Conservation (phyloP, 495 filamentous ascomycete genomes). For the Penicillium antarcticum region DNA sequence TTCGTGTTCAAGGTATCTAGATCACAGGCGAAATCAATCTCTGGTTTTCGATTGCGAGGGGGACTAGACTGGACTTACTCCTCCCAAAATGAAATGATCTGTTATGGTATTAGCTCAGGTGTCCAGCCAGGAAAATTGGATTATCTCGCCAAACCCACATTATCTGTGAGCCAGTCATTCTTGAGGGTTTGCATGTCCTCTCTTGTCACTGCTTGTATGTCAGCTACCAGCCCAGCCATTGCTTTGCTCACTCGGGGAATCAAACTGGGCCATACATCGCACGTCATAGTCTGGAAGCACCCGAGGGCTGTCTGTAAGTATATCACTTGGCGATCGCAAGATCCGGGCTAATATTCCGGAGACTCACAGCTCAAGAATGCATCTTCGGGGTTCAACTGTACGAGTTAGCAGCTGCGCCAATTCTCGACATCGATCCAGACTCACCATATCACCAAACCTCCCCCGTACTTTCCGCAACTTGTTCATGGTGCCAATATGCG, state of each 20-base stretch:
- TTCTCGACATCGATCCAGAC: slow-evolving; percentile 4
- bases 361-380: slow-evolving; percentile 69
- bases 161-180: slow-evolving; percentile 97
- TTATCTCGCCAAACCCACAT: slow-evolving; percentile 54
- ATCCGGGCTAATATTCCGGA: neutral
- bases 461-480: slow-evolving; percentile 44
- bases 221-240: slow-evolving; percentile 5
- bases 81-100: slow-evolving; percentile 92
- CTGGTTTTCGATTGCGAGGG: neutral
- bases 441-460: slow-evolving; percentile 40
- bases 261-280: slow-evolving; percentile 49
- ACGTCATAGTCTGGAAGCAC: slow-evolving; percentile 59
- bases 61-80: slow-evolving; percentile 62
- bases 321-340: neutral
- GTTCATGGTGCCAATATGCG: slow-evolving; percentile 30
- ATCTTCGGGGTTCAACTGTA: slow-evolving; percentile 64
- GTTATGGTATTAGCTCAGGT: slow-evolving; percentile 15
- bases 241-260: neutral
- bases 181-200: slow-evolving; percentile 86
- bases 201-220: slow-evolving; percentile 57
- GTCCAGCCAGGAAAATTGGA: slow-evolving; percentile 1
- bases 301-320: slow-evolving; percentile 12
- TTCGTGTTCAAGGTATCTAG: slow-evolving; percentile 86
- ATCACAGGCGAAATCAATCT: slow-evolving; percentile 7
- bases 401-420: slow-evolving; percentile 3